Base-by-base conservation (phyloP, 208 protist genomes). In the Phytomonas sp. region DNA sequence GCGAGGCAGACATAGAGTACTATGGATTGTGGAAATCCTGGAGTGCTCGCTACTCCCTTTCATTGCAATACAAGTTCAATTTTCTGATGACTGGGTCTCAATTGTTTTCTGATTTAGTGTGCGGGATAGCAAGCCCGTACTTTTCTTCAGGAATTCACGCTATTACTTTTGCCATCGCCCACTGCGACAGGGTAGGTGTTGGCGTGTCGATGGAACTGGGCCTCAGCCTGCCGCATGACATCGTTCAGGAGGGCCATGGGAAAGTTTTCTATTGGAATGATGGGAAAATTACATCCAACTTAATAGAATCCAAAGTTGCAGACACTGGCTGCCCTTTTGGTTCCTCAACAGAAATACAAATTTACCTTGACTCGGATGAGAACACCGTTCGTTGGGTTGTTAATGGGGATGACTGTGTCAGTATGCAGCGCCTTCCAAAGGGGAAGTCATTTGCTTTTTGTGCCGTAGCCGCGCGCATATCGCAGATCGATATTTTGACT, bases 181-280 rank as follows among this genome's bases (percentile, higher is more conserved):
- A 84, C 56, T 86, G 84, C 63, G 82, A 89, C 40, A 71, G 66
- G 7, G 80, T 85, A 4, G 84, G 70, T 17, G 70, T 93, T 0
- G 87, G 83, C 2, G 77, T 87, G 70, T 76, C 7, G 71, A 46
- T 11, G 71, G 30, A 79, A 15, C 67, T 71, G 28, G 17, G 46
- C 29, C 66, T 11, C 34, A 23, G 51, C 20, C 60, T 62, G n/a
- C 20, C 46, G 36, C 71, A 69, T 15, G 71, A 72, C 11, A 71
- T 62, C 20, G 20, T 40, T 20, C 34, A 65, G 33, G 36, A 78
- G 70, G 33, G 60, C 66, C 26, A 74, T 23, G 63, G 46, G 0
- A 40, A 68, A n/a, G 87, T 79, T 6, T 76, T 93, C 43, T 90
- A 84, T 67, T 93, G 87, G 84, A 88, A 78, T 61, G 84, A 93